Evolutionary conservation across 768 basidiomycete species (phyloP), one percentile per base, ranked within the genome.

Genomic region (Boletus fagicola): DNA sequence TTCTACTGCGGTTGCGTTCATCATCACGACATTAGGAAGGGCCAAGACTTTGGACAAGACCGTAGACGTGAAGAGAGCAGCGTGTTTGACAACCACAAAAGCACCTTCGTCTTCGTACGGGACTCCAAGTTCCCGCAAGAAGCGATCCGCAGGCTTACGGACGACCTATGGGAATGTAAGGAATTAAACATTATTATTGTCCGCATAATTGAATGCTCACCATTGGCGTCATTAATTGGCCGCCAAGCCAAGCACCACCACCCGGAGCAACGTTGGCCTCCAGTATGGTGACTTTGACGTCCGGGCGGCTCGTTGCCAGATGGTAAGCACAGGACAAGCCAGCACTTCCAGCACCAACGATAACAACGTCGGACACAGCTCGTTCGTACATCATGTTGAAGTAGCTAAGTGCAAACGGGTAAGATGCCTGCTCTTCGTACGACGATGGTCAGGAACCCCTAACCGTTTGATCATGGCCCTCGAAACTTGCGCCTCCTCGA

Each of bases 1-100:
- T 69, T 91, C 88, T n/a, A 87, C 87, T 8, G 87, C 84, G 4
- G 88, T 91, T 26, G 87, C 87, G 72, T 90, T 90, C 78, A 90
- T 82, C 72, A 89, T 71, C 33, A 86, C 82, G 49, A 90, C 85
- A 62, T 90, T 90, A 16, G 85, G 84, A 62, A 85, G 74, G 13
- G 84, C 78, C 57, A 90, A 81, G 53, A 89, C 86, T 47, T 82
- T 81, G 55, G 86, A 85, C 38, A 92, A 76, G 46, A 90, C 71
- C 1, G 88, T 90, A 15, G 87, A 84, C 2, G 89, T 92, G 78
- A 91, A 91, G 58, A 91, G 76, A 0, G 88, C 89, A 1, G 89
- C 88, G 62, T 91, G 89, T 68, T 89, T 88, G 62, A 92, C 88
- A 59, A 92, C 84, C 59, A 90, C 87, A 66, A 85, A 90, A 30